Evolutionary conservation across 2,329 filamentous ascomycete genomes (phyloP).

Genomic region (Chalaropsis thielavioides): DNA sequence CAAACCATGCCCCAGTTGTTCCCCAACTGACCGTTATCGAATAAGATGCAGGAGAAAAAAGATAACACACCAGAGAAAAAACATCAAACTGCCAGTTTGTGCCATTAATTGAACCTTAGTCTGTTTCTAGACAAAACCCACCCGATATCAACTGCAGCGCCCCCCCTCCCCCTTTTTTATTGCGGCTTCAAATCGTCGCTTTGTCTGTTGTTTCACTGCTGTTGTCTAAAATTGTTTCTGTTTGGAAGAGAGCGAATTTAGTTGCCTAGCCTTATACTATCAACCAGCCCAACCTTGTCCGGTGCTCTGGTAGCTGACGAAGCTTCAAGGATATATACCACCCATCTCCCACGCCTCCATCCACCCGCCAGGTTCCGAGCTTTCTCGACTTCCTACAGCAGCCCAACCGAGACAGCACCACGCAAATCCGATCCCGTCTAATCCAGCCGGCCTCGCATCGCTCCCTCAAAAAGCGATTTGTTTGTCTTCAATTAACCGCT

Average conservation of each 20-base stretch:
- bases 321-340: background rate
- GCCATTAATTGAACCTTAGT: background rate
- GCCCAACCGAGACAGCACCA: background rate
- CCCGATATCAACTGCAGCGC: background rate
- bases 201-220: background rate
- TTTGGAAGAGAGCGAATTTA: background rate
- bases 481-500: background rate
- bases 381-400: background rate
- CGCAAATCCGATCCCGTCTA: background rate
- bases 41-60: background rate
- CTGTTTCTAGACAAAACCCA: background rate
- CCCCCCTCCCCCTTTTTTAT: background rate
- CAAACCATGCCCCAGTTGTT: background rate
- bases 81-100: background rate
- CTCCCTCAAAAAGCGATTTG: background rate
- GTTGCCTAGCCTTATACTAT: conserved; percentile 1
- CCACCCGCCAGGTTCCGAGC: background rate
- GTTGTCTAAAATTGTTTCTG: background rate
- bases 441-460: background rate
- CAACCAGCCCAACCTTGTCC: background rate
- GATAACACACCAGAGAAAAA: background rate
- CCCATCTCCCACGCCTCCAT: background rate
- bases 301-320: background rate
- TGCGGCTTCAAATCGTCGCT: background rate
- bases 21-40: background rate